These are phyloP conservation scores for Synchytrium microbalum DNA, from an alignment of 371 early-diverging fungal genomes.

Conservation along the genomic window DNA sequence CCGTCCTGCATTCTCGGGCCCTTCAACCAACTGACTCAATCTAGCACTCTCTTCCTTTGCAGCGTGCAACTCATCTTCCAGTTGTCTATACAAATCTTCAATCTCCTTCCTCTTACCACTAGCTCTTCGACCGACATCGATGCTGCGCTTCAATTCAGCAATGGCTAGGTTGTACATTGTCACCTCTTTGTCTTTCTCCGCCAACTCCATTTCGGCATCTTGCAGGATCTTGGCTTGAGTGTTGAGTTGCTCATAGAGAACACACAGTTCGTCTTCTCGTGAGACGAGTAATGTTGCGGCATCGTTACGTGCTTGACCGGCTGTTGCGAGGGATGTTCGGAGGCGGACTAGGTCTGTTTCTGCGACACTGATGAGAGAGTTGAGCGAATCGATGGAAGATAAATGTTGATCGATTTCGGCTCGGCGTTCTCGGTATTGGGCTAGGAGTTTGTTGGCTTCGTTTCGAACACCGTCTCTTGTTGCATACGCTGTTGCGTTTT, in stretches of 20 bases:
- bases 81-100: constrained; percentile 10
- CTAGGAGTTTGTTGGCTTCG: constrained; percentile 44
- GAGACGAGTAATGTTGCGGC: constrained; percentile 41
- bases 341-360: constrained; percentile 39
- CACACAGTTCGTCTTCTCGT: constrained; percentile 48
- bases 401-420: constrained; percentile 47
- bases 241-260: constrained; percentile 44
- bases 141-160: constrained; percentile 26
- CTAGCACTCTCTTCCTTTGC: constrained; percentile 21
- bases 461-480: constrained; percentile 40
- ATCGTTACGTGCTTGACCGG: constrained; percentile 37
- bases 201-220: constrained; percentile 21
- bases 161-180: constrained; percentile 26
- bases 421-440: constrained; percentile 35
- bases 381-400: constrained; percentile 44
- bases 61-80: constrained; percentile 25
- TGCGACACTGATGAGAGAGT: constrained; percentile 34
- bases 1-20: constrained; percentile 31
- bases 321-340: constrained; percentile 29
- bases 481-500: constrained; percentile 42
- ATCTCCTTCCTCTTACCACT: constrained; percentile 12
- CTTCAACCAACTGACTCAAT: constrained; percentile 30
- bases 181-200: constrained; percentile 35
- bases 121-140: constrained; percentile 30
- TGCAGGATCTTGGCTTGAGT: constrained; percentile 26